Evolutionary conservation across 345 rosid species (phyloP).

Genomic region (Chamaenerion angustifolium): DNA sequence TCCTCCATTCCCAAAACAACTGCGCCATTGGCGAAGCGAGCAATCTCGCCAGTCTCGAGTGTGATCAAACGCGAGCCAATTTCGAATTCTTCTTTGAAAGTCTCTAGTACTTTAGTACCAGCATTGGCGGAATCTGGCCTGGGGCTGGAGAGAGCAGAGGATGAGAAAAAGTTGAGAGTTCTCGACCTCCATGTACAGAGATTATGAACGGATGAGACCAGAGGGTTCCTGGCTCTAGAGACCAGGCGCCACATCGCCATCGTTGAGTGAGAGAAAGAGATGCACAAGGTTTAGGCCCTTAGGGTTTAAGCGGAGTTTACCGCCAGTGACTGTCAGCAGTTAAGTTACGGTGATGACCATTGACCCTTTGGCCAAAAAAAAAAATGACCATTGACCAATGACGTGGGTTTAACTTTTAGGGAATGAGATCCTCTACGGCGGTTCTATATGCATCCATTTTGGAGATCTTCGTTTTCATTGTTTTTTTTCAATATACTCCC

Average conservation of each 20-base stretch:
- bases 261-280: conserved; percentile 1
- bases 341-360: too few relatives aligned
- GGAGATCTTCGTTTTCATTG: too few relatives aligned
- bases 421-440: too few relatives aligned
- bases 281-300: conserved; percentile 5
- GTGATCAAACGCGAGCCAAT: conserved; percentile 56
- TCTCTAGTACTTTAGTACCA: conserved; percentile 53
- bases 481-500: too few relatives aligned
- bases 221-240: conserved; percentile 35
- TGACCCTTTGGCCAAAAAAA: too few relatives aligned
- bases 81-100: conserved; percentile 74
- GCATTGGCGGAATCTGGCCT: conserved; percentile 15
- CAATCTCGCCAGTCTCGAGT: conserved; percentile 81
- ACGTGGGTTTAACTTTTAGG: too few relatives aligned
- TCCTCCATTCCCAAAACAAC: conserved; percentile 66
- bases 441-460: too few relatives aligned
- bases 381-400: too few relatives aligned
- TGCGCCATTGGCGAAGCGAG: conserved; percentile 81
- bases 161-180: conserved; percentile 10
- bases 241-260: conserved; percentile 39
- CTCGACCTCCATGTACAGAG: conserved; percentile 41
- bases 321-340: neutral
- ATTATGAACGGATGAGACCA: conserved; percentile 24
- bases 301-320: conserved; percentile 34
- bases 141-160: conserved; percentile 19